Percentiles rank a stretch among this genome's conserved stretches.
These are phyloP conservation scores for Xylariaceae sp. DNA, from an alignment of 2,329 filamentous ascomycete species.

Conservation along the genomic window DNA sequence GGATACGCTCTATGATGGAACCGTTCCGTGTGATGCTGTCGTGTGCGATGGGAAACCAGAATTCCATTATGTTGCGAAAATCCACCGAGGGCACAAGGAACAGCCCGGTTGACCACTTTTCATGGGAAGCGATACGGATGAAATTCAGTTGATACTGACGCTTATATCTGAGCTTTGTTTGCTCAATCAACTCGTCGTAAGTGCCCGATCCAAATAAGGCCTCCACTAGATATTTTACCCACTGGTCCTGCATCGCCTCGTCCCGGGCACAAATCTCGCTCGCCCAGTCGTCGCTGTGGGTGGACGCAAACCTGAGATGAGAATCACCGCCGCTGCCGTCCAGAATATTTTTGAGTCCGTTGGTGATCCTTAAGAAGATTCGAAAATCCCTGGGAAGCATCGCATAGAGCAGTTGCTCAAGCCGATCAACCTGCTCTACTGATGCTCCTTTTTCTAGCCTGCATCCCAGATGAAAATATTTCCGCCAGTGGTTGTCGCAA, in stretches of 20 bases:
- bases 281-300: neutral
- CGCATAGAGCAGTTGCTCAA: neutral
- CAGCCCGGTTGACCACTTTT: neutral
- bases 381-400: conserved; percentile 2
- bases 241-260: neutral
- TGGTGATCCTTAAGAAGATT: conserved; percentile 1
- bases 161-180: neutral
- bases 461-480: neutral
- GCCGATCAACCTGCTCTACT: neutral
- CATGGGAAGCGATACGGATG: conserved; percentile 1
- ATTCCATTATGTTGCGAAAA: neutral
- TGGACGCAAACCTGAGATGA: neutral
- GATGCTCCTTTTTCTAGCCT: neutral
- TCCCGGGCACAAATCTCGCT: neutral
- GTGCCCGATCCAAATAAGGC: neutral
- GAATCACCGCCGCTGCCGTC: neutral
- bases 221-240: neutral
- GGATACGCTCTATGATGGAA: neutral
- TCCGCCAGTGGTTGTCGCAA: neutral
- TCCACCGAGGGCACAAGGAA: neutral
- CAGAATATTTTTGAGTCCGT: neutral
- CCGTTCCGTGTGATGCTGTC: neutral
- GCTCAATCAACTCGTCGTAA: neutral
- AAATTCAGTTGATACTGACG: neutral
- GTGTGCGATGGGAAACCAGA: neutral